A percentile compares a stretch with the other conserved stretches of the same genome.
These are phyloP conservation scores for Sclerotinia minor DNA, from an alignment of 2,329 filamentous ascomycete genomes.

Conservation along the genomic window DNA sequence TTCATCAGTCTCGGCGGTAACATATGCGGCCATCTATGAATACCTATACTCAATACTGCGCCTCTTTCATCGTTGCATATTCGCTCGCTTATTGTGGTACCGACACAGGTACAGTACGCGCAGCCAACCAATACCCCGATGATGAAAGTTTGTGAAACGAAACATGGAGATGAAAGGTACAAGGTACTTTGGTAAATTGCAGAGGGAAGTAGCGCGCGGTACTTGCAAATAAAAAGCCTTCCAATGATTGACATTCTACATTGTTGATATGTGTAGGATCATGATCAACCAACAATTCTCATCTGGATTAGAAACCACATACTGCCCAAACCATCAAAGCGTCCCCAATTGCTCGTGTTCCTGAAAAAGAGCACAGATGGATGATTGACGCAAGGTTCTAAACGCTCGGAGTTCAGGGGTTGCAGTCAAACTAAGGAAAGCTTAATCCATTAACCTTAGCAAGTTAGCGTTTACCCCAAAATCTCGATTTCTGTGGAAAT, in stretches of 20 bases:
- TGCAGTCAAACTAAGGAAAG: slow-evolving; percentile 16
- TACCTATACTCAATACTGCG: neutral
- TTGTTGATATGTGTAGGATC: neutral
- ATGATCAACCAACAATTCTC: slow-evolving; percentile 2
- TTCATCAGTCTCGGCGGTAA: neutral
- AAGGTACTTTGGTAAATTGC: neutral
- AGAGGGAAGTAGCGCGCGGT: slow-evolving; percentile 18
- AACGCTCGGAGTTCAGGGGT: slow-evolving; percentile 22
- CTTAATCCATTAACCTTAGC: neutral
- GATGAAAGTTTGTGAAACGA: slow-evolving; percentile 10
- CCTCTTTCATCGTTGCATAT: slow-evolving; percentile 12
- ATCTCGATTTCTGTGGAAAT: neutral
- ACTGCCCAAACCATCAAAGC: slow-evolving; percentile 15
- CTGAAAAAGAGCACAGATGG: neutral
- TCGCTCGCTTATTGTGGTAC: neutral
- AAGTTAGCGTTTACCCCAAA: neutral
- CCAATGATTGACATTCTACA: neutral
- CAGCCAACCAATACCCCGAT: neutral
- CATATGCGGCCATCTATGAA: neutral
- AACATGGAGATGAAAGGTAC: neutral
- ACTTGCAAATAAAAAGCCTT: neutral
- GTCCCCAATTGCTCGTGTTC: neutral
- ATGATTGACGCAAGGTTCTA: slow-evolving; percentile 21
- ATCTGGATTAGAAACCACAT: neutral
- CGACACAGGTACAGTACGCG: neutral